Base-by-base conservation (phyloP, 106 monocot species). In the Alisma plantagoaquatica region DNA sequence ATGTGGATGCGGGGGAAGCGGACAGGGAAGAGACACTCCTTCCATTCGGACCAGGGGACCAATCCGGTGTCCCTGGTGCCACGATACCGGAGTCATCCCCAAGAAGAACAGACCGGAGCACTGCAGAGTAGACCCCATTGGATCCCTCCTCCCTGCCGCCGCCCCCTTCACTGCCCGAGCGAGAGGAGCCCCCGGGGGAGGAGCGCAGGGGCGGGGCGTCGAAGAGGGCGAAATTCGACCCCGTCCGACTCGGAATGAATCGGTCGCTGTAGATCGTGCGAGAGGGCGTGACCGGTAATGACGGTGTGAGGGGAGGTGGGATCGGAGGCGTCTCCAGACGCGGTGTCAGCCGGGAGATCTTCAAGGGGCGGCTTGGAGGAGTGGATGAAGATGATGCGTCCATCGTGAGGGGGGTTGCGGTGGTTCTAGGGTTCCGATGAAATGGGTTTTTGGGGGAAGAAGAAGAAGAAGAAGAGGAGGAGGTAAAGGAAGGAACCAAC, bases 41-140 rank as follows among this genome's bases (percentile, higher is more conserved):
- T 0, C 43, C 20, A n/a, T n/a, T n/a, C n/a, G n/a, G n/a, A n/a
- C n/a, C n/a, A n/a, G n/a, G n/a, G n/a, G n/a, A n/a, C 35, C 58
- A 21, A 10, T 75, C 73, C 22, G 78, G 73, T 21, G 73, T 78
- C 22, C 14, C 49, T 8, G 75, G 66, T 21, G 82, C 48, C 23
- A 49, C 44, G 45, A 45, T 55, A 23, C 31, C 43, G 50, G 63
- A 66, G 48, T 77, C 77, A 18, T 56, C 28, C 12, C 82, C 86
- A 51, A 98, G 85, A 33, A 98, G 72, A 0, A 85, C 89, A 30
- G 64, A 56, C 25, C 79, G 62, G 18, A 90, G 78, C 35, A 82
- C 50, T 15, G 81, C 35, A 27, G 71, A 53, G 71, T 89, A 90
- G 10, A 79, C 41, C 19, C 69, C 74, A n/a, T n/a, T n/a, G 31